Evolutionary conservation across 1,284 basidiomycete genomes (phyloP).

Genomic region (Gomphus sp.): DNA sequence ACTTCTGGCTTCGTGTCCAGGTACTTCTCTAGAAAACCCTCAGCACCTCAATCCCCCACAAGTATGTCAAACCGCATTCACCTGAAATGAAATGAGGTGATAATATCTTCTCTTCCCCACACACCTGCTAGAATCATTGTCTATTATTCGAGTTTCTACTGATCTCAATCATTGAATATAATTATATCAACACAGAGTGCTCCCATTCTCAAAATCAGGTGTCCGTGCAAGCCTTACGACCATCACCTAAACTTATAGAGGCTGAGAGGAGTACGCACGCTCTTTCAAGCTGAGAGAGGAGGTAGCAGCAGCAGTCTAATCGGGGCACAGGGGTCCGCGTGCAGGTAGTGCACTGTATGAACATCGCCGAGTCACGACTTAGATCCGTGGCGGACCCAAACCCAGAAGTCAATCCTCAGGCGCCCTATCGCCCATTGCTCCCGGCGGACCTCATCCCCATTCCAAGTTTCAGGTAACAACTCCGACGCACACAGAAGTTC

Average conservation of each 20-base stretch:
- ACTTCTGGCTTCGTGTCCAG: no score
- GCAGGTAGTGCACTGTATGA: constrained; percentile 26
- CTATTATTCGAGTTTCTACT: no score
- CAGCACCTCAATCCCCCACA: constrained; percentile 8
- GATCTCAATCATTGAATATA: no score
- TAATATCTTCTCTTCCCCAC: no score
- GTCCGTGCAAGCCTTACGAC: neutral
- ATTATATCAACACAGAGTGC: neutral
- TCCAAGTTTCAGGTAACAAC: neutral
- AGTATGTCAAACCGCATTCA: neutral
- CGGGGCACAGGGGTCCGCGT: constrained; percentile 26
- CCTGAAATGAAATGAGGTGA: constrained; percentile 5
- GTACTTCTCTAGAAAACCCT: neutral
- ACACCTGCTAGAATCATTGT: no score
- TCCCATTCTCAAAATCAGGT: constrained; percentile 2
- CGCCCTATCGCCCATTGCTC: neutral
- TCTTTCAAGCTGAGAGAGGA: constrained; percentile 2
- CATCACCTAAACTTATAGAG: neutral
- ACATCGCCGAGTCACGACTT: constrained; percentile 2
- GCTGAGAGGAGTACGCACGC: constrained; percentile 7
- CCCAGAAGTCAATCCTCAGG: neutral
- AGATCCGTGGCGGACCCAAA: neutral
- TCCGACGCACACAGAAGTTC: constrained; percentile 12
- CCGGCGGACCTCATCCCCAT: neutral
- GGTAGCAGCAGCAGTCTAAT: constrained; percentile 8